Evolutionary conservation across 345 rosid species (phyloP).

Genomic region (Kandelia obovata): DNA sequence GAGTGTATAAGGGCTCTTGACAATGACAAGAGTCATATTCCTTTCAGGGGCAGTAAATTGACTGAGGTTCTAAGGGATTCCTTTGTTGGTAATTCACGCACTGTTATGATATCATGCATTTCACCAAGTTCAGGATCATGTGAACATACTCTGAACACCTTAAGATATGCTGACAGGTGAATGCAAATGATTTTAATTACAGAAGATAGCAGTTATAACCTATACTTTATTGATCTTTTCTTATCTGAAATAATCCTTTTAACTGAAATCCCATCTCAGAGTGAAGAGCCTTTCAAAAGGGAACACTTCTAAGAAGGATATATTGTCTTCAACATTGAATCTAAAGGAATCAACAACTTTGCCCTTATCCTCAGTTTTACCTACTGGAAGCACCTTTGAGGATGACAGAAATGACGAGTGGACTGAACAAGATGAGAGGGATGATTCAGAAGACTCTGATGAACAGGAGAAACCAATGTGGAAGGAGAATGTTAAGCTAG

Average conservation of each 20-base stretch:
- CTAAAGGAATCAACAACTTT: slow-evolving; percentile 67
- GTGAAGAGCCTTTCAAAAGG: slow-evolving; percentile 98
- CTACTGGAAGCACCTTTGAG: slow-evolving; percentile 53
- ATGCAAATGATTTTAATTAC: not conserved
- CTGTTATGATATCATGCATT: slow-evolving; percentile 97
- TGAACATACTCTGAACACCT: slow-evolving; percentile 95
- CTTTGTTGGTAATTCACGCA: slow-evolving; percentile 92
- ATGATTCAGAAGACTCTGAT: slow-evolving; percentile 63
- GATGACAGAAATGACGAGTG: slow-evolving; percentile 71
- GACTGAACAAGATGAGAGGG: slow-evolving; percentile 70
- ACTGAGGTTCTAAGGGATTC: slow-evolving; percentile 99
- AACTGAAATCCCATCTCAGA: slow-evolving; percentile 34
- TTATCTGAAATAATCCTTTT: not conserved
- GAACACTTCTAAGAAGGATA: slow-evolving; percentile 76
- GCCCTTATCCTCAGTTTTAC: slow-evolving; percentile 62
- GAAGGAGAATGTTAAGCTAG: slow-evolving; percentile 70
- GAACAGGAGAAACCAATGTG: slow-evolving; percentile 64
- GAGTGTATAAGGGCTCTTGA: slow-evolving; percentile 99
- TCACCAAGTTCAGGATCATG: slow-evolving; percentile 98
- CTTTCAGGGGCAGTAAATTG: slow-evolving; percentile 96
- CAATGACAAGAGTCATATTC: slow-evolving; percentile 98
- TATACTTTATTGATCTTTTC: not conserved
- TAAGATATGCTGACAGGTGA: slow-evolving; percentile 99
- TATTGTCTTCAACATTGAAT: slow-evolving; percentile 60
- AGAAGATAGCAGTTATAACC: not conserved